Evolutionary conservation across 176 grass and related monocot genomes (phyloP), one percentile per base, ranked within the genome.

Genomic region (Ensete ventricosum): DNA sequence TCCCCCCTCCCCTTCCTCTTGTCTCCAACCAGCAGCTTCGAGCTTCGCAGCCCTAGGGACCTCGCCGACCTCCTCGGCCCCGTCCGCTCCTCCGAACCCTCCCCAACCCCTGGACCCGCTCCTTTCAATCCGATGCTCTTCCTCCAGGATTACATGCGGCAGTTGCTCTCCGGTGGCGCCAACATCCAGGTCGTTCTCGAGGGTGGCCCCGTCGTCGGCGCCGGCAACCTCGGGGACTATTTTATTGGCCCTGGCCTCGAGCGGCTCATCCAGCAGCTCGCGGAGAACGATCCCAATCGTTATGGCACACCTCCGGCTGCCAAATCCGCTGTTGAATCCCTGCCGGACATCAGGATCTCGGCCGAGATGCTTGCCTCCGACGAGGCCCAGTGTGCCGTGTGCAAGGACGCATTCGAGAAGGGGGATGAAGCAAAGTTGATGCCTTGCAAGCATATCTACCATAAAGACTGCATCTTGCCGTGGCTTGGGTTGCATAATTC

Each of bases 381-480:
- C 0, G 86, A 85, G 7, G 78, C 85, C 0, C 90, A 26, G 53
- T 74, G 72, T 7, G 52, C 53, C 11, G 52, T 74, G 21, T 74
- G 72, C 72, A 17, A 27, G 84, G 95, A 99, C 48, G 81, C 85
- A 58, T 91, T 99, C 72, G 92, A 89, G 11, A 76, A 75, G 20
- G 95, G 91, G 22, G 88, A 84, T 24, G 81, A 68, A 62, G 90
- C 91, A 9, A 99, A 99, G 76, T 88, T 94, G 95, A 94, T 99
- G 86, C 95, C 95, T 16, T 99, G 95, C 81, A 99, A 99, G 69
- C 95, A 99, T 69, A 91, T 99, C 64, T 99, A 91, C 73, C 95
- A 99, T 71, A 68, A 74, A 16, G 83, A 81, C 9, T 99, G 95
- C 75, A 94, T 99, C 62, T 27, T 99, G 10, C 91, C 91, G 3